phyloP scores from a whole-genome alignment of 2,329 filamentous ascomycete species.

The Cladosporium sphaerospermum region DNA sequence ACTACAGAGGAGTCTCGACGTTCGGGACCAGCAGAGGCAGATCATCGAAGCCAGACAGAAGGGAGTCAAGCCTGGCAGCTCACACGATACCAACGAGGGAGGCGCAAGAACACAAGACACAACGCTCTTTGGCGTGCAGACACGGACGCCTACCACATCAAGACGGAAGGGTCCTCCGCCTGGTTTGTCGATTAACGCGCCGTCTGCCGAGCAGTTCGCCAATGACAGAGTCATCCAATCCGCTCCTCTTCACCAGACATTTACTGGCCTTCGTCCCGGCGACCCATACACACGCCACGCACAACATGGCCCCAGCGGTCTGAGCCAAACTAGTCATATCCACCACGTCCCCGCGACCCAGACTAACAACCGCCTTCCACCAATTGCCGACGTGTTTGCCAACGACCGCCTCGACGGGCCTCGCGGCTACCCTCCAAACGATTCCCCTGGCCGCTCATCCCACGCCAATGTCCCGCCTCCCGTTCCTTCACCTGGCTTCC shows the following conservation, averaged over 20 bases:
- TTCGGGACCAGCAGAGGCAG: slow-evolving; percentile 86
- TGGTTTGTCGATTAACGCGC: slow-evolving; percentile 89
- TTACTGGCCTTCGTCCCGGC: slow-evolving; percentile 80
- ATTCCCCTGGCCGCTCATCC: slow-evolving; percentile 56
- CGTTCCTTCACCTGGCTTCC: slow-evolving; percentile 71
- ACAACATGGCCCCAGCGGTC: slow-evolving; percentile 74
- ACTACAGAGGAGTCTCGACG: slow-evolving; percentile 85
- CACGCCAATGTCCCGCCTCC: slow-evolving; percentile 61
- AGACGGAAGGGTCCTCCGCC: slow-evolving; percentile 74
- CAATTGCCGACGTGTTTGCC: slow-evolving; percentile 90
- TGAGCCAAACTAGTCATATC: slow-evolving; percentile 81
- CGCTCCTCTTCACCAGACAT: slow-evolving; percentile 87
- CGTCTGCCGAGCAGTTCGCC: slow-evolving; percentile 84
- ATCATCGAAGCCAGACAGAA: slow-evolving; percentile 94
- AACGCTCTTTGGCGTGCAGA: slow-evolving; percentile 38
- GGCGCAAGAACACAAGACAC: slow-evolving; percentile 30
- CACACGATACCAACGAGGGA: slow-evolving; percentile 25
- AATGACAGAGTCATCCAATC: slow-evolving; percentile 95
- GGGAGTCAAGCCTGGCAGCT: slow-evolving; percentile 57
- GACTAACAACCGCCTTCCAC: slow-evolving; percentile 85
- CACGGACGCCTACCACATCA: slow-evolving; percentile 66
- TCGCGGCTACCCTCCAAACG: slow-evolving; percentile 43
- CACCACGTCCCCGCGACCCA: slow-evolving; percentile 83
- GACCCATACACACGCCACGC: slow-evolving; percentile 31
- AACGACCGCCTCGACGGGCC: slow-evolving; percentile 57